These are phyloP conservation scores for Neurospora sp. DNA, from an alignment of 495 filamentous ascomycete genomes.

Conservation along the genomic window DNA sequence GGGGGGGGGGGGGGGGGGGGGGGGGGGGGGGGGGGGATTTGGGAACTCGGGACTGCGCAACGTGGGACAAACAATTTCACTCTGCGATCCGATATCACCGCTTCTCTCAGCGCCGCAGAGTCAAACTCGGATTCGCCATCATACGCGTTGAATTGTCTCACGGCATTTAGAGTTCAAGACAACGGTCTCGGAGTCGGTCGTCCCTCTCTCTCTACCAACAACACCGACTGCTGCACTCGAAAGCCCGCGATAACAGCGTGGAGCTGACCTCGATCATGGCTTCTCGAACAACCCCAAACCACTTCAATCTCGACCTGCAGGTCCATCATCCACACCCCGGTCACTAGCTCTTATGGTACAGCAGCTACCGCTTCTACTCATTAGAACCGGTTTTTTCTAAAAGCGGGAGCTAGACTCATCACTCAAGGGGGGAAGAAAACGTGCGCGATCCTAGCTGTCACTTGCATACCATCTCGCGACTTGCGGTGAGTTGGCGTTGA, in stretches of 20 bases:
- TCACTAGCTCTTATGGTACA: background rate
- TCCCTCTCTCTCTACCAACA: background rate
- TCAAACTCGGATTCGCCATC: background rate
- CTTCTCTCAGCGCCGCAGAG: background rate
- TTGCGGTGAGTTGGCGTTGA: too few relatives aligned
- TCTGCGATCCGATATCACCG: background rate
- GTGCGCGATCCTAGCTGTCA: too few relatives aligned
- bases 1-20: too few relatives aligned
- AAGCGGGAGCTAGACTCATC: too few relatives aligned
- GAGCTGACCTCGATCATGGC: background rate
- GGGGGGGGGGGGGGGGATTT: background rate
- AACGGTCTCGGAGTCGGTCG: background rate
- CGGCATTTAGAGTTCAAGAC: background rate
- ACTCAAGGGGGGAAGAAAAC: too few relatives aligned
- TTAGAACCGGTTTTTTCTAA: too few relatives aligned
- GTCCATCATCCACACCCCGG: background rate
- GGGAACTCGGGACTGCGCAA: background rate
- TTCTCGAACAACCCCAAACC: background rate
- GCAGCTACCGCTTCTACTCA: background rate
- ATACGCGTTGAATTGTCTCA: background rate
- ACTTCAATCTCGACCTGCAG: background rate
- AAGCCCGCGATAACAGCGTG: background rate
- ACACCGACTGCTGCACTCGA: background rate
- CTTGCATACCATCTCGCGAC: too few relatives aligned
- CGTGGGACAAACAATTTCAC: background rate